Base-by-base conservation (phyloP, 495 filamentous ascomycete species). In the Tuber calosporum region DNA sequence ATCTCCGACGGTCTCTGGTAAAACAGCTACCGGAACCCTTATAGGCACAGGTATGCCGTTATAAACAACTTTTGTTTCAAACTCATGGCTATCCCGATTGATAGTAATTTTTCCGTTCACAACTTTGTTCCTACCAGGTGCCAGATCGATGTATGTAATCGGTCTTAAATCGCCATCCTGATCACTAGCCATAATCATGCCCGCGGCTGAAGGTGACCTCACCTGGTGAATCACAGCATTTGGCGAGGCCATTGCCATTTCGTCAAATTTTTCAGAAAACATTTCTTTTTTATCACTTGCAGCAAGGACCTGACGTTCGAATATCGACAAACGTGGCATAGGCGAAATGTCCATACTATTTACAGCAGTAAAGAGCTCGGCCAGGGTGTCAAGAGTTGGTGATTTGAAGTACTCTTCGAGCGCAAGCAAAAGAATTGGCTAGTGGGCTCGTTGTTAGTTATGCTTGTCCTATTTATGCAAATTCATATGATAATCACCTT, bases 341-440 rank as follows among this genome's bases (percentile, higher is more conserved):
- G 97, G 83, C 0, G 94, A 97, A 62, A 99, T 86, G 79, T 98
- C 95, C 95, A 99, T 99, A 66, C 87, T 87, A 81, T 99, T 99
- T 43, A 98, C 92, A 4, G 95, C 92, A 71, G 94, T 86, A 82
- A 96, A 99, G 19, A 99, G 87, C 73, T 90, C 87, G 48, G 92
- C 90, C n/a, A 99, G 85, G 0, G 94, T 97, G 83, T 95, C 93
- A 22, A 92, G 90, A 72, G 90, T 90, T 0, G 95, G 95, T 2
- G 91, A 90, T 81, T 96, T 95, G 84, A 97, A 99, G 82, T 99
- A 99, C 78, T 98, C 93, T 81, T 98, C 95, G 58, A 99, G 85
- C 2, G 95, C 95, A n/a, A 99, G 84, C 72, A 99, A 86, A 68
- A 99, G 87, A 30, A 99, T 87, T 73, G 95, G 95, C 92, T 96